A percentile compares a stretch with the other conserved stretches of the same genome.
phyloP scores from a whole-genome alignment of 305 asterid genomes.

The Solanum hybrid region DNA sequence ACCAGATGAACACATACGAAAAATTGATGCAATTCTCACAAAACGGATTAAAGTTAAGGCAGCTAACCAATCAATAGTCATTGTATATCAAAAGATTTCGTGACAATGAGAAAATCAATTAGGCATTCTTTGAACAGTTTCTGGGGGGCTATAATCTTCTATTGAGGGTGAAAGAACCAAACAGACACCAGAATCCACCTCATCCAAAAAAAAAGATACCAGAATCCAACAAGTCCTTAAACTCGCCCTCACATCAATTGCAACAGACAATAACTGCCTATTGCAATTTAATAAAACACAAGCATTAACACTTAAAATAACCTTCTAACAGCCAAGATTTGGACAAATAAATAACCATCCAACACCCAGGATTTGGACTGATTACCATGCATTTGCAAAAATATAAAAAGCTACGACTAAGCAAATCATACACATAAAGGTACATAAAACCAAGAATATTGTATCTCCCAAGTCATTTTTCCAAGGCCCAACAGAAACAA shows the following conservation, averaged over 20 bases:
- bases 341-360: not conserved
- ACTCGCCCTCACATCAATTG: not conserved
- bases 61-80: not conserved
- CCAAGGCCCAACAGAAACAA: not conserved
- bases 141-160: not conserved
- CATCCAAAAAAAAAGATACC: not conserved
- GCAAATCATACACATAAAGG: not conserved
- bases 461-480: not conserved
- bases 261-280: not conserved
- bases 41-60: not conserved
- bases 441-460: not conserved
- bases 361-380: not conserved
- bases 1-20: not conserved
- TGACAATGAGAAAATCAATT: not conserved
- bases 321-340: not conserved
- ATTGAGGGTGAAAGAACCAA: not conserved
- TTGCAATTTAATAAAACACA: not conserved
- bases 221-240: not conserved
- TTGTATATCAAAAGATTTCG: not conserved
- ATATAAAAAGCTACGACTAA: not conserved
- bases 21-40: not conserved
- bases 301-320: not conserved
- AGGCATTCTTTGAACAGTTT: not conserved
- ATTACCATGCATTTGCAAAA: not conserved
- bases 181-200: not conserved